Conservation (phyloP, 192 early-diverging fungal species). For the Coemansia sp. region DNA sequence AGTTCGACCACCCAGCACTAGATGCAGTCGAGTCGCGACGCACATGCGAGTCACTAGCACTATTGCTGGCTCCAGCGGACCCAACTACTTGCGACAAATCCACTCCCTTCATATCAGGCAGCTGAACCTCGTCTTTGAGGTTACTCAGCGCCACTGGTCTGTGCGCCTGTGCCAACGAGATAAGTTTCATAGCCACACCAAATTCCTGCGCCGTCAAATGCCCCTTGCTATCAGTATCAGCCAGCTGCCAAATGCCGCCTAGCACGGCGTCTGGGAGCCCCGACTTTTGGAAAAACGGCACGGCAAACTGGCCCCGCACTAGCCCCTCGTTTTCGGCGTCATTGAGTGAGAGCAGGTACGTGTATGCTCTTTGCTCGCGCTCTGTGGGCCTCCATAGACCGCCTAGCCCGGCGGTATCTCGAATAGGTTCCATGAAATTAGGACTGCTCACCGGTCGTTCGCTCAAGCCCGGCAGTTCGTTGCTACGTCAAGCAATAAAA, state of each 20-base stretch:
- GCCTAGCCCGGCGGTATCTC: slow-evolving; percentile 21
- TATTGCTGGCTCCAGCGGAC: not conserved
- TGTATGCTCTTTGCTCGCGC: slow-evolving; percentile 65
- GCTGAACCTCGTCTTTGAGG: slow-evolving; percentile 49
- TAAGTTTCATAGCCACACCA: slow-evolving; percentile 82
- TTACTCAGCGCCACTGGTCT: slow-evolving; percentile 60
- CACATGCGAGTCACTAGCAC: slow-evolving; percentile 10
- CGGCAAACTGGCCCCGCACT: slow-evolving; percentile 70
- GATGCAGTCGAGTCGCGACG: slow-evolving; percentile 48
- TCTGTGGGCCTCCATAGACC: slow-evolving; percentile 59
- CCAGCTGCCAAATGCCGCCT: slow-evolving; percentile 87
- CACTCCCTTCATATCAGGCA: slow-evolving; percentile 67
- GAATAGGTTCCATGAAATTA: slow-evolving; percentile 24
- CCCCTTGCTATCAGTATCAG: slow-evolving; percentile 77
- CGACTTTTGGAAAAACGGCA: slow-evolving; percentile 74
- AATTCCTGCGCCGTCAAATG: slow-evolving; percentile 74
- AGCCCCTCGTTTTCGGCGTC: slow-evolving; percentile 65
- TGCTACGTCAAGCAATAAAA: not conserved
- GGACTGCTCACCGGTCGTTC: not conserved
- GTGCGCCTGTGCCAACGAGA: slow-evolving; percentile 81
- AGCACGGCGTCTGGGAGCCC: slow-evolving; percentile 64
- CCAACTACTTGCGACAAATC: slow-evolving; percentile 21
- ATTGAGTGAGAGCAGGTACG: slow-evolving; percentile 64
- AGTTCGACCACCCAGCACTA: slow-evolving; percentile 43
- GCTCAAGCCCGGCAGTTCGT: slow-evolving; percentile 5